Conservation (phyloP, 1,284 basidiomycete genomes). For the Somion occarium region DNA sequence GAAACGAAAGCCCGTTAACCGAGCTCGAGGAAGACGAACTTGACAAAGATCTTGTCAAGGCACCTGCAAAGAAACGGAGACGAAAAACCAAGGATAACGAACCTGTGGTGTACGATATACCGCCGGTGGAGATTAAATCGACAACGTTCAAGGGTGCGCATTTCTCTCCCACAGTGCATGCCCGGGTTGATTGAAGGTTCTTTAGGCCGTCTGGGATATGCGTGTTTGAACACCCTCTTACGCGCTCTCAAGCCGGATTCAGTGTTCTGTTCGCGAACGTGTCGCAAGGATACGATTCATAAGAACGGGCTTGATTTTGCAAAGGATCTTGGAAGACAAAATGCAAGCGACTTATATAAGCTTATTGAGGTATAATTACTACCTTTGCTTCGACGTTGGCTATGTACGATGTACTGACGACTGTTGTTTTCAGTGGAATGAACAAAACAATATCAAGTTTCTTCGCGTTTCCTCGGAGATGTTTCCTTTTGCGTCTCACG, state of each 20-base stretch:
- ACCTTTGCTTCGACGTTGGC: too few species aligned
- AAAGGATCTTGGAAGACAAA: slow-evolving; percentile 75
- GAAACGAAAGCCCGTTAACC: slow-evolving; percentile 25
- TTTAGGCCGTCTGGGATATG: slow-evolving; percentile 67
- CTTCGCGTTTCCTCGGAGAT: slow-evolving; percentile 85
- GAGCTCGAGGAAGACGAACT: slow-evolving; percentile 16
- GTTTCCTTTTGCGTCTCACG: slow-evolving; percentile 89
- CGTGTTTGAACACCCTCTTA: slow-evolving; percentile 82
- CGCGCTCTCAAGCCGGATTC: slow-evolving; percentile 65
- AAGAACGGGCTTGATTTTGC: slow-evolving; percentile 77
- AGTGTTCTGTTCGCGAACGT: slow-evolving; percentile 55
- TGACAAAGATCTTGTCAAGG: slow-evolving; percentile 20
- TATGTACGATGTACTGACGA: too few species aligned
- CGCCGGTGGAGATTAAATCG: slow-evolving; percentile 53
- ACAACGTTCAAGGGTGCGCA: slow-evolving; percentile 62
- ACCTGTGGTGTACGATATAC: slow-evolving; percentile 67
- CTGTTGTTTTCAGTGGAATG: slow-evolving; percentile 70
- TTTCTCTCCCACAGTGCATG: neutral
- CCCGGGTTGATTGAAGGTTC: too few species aligned
- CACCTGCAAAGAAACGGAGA: slow-evolving; percentile 31
- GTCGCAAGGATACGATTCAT: slow-evolving; percentile 71
- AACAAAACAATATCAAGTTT: slow-evolving; percentile 71
- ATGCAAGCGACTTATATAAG: slow-evolving; percentile 64
- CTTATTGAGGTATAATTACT: slow-evolving; percentile 44
- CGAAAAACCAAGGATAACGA: slow-evolving; percentile 45